Base-by-base conservation (phyloP, 116 monocot genomes). In the Dioscorea cayenensis region DNA sequence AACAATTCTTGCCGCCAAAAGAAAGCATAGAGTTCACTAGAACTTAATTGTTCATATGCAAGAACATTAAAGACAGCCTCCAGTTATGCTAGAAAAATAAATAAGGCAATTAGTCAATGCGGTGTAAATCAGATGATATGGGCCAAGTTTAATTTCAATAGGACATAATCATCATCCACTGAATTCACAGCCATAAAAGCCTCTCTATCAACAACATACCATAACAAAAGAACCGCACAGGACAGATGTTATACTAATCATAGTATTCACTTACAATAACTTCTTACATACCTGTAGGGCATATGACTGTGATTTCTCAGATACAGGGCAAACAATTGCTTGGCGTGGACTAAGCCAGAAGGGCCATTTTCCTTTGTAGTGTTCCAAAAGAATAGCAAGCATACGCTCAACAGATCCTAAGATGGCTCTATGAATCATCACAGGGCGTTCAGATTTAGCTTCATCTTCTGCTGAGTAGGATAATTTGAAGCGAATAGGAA, bases 331-430 rank as follows among this genome's bases (percentile, higher is more conserved):
- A 72, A 96, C 92, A 67, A 96, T 92, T 23, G 90, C 88, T 76
- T 96, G 96, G 49, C 96, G 92, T 80, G 96, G 96, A 75, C 96
- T 96, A 36, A 96, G 80, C 96, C 96, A 96, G 27, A 96, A 90
- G 13, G 96, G 96, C 96, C 96, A 96, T 76, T 96, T 96, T 63
- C 96, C 96, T 72, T 90, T 96, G 66, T 92, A 96, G 79, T 96
- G 96, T 69, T 96, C 96, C 78, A 96, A 79, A 67, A 96, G 88
- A 69, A 96, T 96, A 4, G 96, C 96, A 84, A 96, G 61, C 96
- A 96, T 96, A 28, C 96, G 92, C 76, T 96, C 96, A 55, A 92
- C 92, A 49, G 96, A 96, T 49, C 96, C 96, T 14, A 96, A 77
- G 68, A 96, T 86, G 13, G 96, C 96, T 77, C 96, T 83, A 55